Percentiles rank a stretch among this genome's conserved stretches.
Conservation (phyloP, 345 rosid genomes). For the Hypericum perforatum region DNA sequence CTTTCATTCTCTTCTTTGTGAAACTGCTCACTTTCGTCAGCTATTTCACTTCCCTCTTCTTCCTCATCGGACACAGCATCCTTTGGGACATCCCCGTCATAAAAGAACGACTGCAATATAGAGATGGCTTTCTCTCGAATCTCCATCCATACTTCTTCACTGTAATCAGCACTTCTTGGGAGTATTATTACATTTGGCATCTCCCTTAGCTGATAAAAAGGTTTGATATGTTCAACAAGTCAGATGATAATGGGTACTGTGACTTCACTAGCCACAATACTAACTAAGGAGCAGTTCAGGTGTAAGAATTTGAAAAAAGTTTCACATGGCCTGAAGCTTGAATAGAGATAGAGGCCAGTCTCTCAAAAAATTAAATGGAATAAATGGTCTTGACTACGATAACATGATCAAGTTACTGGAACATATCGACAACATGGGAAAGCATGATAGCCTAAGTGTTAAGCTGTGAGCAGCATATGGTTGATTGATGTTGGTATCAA, state of each 20-base stretch:
- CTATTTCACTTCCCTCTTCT: constrained; percentile 53
- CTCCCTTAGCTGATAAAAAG: constrained; percentile 68
- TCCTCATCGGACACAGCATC: constrained; percentile 78
- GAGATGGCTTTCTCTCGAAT: constrained; percentile 88
- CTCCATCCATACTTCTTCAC: constrained; percentile 99
- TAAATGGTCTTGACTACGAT: too few species aligned
- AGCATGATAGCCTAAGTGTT: too few species aligned
- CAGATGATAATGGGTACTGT: neutral
- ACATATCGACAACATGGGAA: too few species aligned
- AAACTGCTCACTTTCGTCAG: constrained; percentile 35
- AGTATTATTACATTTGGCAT: constrained; percentile 97
- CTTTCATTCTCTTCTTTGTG: constrained; percentile 33
- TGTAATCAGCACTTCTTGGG: constrained; percentile 98
- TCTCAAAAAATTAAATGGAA: too few species aligned
- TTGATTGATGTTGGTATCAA: too few species aligned
- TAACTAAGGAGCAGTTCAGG: too few species aligned
- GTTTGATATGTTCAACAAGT: neutral
- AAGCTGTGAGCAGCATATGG: too few species aligned
- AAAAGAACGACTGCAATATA: constrained; percentile 68
- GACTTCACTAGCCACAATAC: neutral
- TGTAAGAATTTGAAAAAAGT: too few species aligned
- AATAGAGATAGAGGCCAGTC: too few species aligned
- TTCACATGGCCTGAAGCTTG: too few species aligned
- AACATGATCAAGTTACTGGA: too few species aligned
- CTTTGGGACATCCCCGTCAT: constrained; percentile 63